phyloP scores from a whole-genome alignment of 805 yeast species.

The Yarrowia sp. region DNA sequence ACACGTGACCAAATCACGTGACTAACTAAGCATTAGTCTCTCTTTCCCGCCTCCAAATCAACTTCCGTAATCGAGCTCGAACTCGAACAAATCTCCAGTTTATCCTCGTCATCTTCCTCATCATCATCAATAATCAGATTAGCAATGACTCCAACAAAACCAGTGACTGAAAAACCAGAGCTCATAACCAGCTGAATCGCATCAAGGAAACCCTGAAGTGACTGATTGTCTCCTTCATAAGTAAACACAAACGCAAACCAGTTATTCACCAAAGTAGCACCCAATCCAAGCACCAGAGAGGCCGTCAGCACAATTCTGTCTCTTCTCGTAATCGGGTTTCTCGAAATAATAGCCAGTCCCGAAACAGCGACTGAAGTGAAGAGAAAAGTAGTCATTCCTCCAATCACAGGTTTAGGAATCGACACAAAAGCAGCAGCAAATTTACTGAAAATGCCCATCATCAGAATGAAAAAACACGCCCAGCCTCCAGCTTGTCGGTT shows the following conservation, averaged over 20 bases:
- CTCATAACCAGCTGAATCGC: constrained; percentile 70
- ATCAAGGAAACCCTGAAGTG: constrained; percentile 59
- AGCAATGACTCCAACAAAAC: constrained; percentile 59
- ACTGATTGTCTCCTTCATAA: constrained; percentile 58
- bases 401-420: constrained; percentile 74
- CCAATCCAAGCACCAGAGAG: constrained; percentile 62
- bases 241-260: constrained; percentile 69
- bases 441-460: constrained; percentile 87
- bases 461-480: constrained; percentile 72
- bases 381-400: constrained; percentile 82
- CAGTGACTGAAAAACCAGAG: constrained; percentile 70
- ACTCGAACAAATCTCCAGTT: background rate
- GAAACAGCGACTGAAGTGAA: constrained; percentile 76
- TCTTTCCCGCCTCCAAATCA: constrained; percentile 9
- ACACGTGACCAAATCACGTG: no score
- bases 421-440: constrained; percentile 87
- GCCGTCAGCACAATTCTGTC: constrained; percentile 72
- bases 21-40: background rate
- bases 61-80: background rate
- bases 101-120: constrained; percentile 31
- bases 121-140: constrained; percentile 65
- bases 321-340: constrained; percentile 57
- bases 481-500: constrained; percentile 77
- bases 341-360: constrained; percentile 63
- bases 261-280: constrained; percentile 59